Conservation (phyloP, 176 grass and related monocot genomes). For the Saccharum officinarum region DNA sequence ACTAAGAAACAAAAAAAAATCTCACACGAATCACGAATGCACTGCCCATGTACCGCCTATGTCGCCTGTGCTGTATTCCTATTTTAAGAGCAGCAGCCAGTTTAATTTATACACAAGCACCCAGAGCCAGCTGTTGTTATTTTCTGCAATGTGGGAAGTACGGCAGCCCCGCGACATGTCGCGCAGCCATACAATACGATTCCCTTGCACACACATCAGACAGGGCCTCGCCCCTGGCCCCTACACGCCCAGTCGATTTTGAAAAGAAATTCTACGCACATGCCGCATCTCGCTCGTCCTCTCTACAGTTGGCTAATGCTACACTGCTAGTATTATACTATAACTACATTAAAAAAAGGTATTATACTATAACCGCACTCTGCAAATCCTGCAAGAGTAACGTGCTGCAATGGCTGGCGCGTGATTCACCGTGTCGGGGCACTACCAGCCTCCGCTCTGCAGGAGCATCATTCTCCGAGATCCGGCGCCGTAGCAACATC, state of each 20-base stretch:
- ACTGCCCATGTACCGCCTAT: background rate
- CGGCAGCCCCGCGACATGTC: slow-evolving; percentile 25
- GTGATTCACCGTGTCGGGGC: background rate
- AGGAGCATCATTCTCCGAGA: background rate
- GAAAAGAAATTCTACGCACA: slow-evolving; percentile 15
- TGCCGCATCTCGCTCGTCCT: background rate
- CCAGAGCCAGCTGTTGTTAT: background rate
- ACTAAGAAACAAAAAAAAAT: background rate
- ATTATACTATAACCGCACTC: background rate
- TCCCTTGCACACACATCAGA: background rate
- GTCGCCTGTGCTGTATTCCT: background rate
- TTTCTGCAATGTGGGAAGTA: slow-evolving; percentile 1
- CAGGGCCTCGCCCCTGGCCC: background rate
- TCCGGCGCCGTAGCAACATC: slow-evolving; percentile 5
- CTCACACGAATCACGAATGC: background rate
- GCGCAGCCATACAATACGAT: background rate
- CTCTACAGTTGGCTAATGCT: background rate
- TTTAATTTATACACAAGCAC: background rate
- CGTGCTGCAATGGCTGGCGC: slow-evolving; percentile 1
- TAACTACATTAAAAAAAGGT: too few species aligned
- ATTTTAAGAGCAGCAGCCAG: background rate
- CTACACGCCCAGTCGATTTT: slow-evolving; percentile 4
- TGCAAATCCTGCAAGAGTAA: background rate
- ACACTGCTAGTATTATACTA: too few species aligned
- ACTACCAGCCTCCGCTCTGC: background rate